phyloP scores from a whole-genome alignment of 2,329 filamentous ascomycete genomes.

The Cladophialophora chaetospira region DNA sequence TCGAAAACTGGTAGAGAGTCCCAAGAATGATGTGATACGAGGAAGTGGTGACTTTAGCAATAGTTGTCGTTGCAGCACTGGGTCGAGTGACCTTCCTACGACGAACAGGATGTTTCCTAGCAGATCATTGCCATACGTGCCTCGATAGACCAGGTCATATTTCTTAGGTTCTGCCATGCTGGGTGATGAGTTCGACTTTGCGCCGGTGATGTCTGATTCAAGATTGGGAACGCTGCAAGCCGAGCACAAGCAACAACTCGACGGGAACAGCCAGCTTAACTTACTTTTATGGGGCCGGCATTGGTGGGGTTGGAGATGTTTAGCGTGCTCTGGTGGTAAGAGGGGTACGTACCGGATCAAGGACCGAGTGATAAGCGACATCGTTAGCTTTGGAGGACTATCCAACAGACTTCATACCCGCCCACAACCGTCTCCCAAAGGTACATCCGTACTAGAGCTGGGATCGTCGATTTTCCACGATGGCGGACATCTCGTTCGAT shows the following conservation, averaged over 20 bases:
- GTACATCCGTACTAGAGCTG: background rate
- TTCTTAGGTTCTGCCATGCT: slow-evolving; percentile 5
- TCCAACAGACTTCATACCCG: background rate
- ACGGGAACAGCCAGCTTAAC: background rate
- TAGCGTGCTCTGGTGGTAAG: background rate
- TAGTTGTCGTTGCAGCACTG: slow-evolving; percentile 19
- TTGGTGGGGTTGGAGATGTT: no score
- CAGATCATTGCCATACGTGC: slow-evolving; percentile 7
- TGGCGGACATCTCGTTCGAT: slow-evolving; percentile 26
- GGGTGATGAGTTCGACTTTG: background rate
- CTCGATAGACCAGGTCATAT: slow-evolving; percentile 16
- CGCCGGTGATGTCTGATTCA: background rate
- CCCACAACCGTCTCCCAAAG: background rate
- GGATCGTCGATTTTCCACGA: background rate
- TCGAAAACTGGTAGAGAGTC: slow-evolving; percentile 3
- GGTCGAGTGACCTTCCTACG: slow-evolving; percentile 21
- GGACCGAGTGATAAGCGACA: background rate
- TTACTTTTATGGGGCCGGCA: no score
- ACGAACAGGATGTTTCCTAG: slow-evolving; percentile 22
- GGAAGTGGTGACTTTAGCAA: slow-evolving; percentile 19
- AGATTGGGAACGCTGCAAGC: background rate
- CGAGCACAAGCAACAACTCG: background rate
- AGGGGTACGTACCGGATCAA: background rate
- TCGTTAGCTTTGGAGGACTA: background rate
- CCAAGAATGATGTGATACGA: slow-evolving; percentile 2